Conservation (phyloP, 306 rosid genomes). For the Geum urbanum region DNA sequence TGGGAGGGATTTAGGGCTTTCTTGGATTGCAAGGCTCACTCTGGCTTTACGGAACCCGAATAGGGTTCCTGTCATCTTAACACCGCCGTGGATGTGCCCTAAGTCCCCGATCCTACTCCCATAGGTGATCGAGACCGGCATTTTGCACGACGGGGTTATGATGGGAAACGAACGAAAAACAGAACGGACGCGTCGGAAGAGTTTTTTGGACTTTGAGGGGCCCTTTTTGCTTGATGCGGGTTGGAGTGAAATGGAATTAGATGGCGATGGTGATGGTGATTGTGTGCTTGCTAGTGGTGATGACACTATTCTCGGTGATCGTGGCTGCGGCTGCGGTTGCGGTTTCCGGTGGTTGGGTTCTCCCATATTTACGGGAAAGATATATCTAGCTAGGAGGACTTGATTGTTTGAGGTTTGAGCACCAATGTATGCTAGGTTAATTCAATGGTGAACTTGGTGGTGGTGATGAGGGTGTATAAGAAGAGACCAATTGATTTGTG, state of each 20-base stretch:
- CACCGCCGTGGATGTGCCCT: conserved; percentile 48
- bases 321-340: background rate
- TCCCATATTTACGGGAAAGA: background rate
- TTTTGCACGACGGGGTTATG: conserved; percentile 56
- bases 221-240: conserved; percentile 47
- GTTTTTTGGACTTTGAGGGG: conserved; percentile 34
- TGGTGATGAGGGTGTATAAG: background rate
- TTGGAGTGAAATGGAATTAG: conserved; percentile 42
- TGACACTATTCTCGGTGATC: background rate
- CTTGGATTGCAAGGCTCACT: conserved; percentile 66
- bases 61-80: conserved; percentile 64
- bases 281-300: background rate
- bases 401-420: background rate
- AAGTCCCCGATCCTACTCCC: conserved; percentile 28
- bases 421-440: background rate
- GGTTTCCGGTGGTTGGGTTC: background rate
- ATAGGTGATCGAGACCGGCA: conserved; percentile 22
- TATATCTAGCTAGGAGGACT: background rate
- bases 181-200: conserved; percentile 40
- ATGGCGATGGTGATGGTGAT: conserved; percentile 7
- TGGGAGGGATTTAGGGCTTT: conserved; percentile 53
- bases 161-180: conserved; percentile 71
- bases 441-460: conserved; percentile 6
- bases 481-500: background rate
- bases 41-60: conserved; percentile 61